phyloP scores from a whole-genome alignment of 192 early-diverging fungal genomes.

The Rhizophlyctis rosea region DNA sequence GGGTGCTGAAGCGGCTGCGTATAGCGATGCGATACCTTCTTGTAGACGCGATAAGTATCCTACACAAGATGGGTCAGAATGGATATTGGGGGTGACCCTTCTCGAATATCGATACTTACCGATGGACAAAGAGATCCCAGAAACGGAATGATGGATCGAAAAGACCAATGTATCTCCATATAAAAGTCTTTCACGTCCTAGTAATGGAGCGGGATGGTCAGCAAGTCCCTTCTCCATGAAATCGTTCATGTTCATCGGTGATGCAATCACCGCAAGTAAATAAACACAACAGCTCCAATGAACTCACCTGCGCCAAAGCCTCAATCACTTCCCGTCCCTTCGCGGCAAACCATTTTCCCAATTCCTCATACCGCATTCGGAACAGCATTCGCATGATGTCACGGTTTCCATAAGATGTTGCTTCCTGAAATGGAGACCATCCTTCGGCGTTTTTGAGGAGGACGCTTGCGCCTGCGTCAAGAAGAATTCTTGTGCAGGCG shows the following conservation, averaged over 20 bases:
- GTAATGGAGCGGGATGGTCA: neutral
- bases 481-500: constrained; percentile 33
- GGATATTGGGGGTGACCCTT: neutral
- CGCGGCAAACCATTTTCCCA: constrained; percentile 29
- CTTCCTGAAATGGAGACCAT: constrained; percentile 54
- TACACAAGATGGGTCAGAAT: neutral
- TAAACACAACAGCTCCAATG: neutral
- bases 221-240: constrained; percentile 20
- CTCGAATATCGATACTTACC: too few species aligned
- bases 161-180: constrained; percentile 48
- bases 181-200: constrained; percentile 43
- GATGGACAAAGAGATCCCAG: constrained; percentile 44
- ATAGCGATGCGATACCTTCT: constrained; percentile 20
- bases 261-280: constrained; percentile 21
- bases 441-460: constrained; percentile 39
- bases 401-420: constrained; percentile 42
- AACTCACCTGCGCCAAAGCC: constrained; percentile 19
- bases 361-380: constrained; percentile 23
- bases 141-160: constrained; percentile 42
- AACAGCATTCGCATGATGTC: constrained; percentile 34
- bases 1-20: too few species aligned
- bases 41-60: constrained; percentile 35
- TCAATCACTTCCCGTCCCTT: constrained; percentile 33
- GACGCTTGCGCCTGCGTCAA: constrained; percentile 31
- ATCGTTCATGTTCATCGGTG: constrained; percentile 8